A percentile compares a stretch with the other conserved stretches of the same genome.
These are phyloP conservation scores for Wickerhamiella shivajii DNA, from an alignment of 805 yeast species.

Conservation along the genomic window DNA sequence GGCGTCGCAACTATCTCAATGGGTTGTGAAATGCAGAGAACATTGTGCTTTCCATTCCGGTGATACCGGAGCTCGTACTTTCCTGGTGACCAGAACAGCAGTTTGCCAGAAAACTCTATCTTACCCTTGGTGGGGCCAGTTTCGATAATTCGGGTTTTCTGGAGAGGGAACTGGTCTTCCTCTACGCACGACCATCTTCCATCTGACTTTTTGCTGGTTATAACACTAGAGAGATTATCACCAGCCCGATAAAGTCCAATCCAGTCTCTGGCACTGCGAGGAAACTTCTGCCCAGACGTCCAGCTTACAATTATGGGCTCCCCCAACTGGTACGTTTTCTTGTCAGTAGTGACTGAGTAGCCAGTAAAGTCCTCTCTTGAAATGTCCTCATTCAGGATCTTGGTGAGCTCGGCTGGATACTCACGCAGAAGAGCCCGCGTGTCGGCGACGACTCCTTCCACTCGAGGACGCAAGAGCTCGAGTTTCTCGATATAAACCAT, in stretches of 20 bases:
- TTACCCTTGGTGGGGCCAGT: constrained; percentile 27
- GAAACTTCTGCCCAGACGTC: constrained; percentile 32
- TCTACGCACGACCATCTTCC: constrained; percentile 12
- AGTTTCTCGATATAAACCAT: constrained; percentile 8
- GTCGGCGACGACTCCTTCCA: constrained; percentile 19
- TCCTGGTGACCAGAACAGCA: constrained; percentile 52
- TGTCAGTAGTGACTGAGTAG: constrained; percentile 16
- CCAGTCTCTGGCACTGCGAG: constrained; percentile 48
- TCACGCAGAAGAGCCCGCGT: constrained; percentile 26
- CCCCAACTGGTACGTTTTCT: constrained; percentile 28
- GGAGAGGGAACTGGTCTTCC: constrained; percentile 8
- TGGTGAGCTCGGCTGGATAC: constrained; percentile 24
- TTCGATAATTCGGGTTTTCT: constrained; percentile 16
- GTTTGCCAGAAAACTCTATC: constrained; percentile 34
- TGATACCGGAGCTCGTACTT: constrained; percentile 64
- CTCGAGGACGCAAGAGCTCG: constrained; percentile 17
- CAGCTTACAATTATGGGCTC: constrained; percentile 40
- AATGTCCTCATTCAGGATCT: constrained; percentile 21
- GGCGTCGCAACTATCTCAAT: constrained; percentile 39
- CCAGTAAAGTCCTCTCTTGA: constrained; percentile 4
- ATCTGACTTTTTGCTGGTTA: constrained; percentile 10
- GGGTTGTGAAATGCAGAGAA: constrained; percentile 48
- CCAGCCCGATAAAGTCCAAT: constrained; percentile 55
- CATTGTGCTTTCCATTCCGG: constrained; percentile 50
- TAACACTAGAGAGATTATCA: constrained; percentile 32